Conservation (phyloP, 768 basidiomycete species). For the Ramaria sp. region DNA sequence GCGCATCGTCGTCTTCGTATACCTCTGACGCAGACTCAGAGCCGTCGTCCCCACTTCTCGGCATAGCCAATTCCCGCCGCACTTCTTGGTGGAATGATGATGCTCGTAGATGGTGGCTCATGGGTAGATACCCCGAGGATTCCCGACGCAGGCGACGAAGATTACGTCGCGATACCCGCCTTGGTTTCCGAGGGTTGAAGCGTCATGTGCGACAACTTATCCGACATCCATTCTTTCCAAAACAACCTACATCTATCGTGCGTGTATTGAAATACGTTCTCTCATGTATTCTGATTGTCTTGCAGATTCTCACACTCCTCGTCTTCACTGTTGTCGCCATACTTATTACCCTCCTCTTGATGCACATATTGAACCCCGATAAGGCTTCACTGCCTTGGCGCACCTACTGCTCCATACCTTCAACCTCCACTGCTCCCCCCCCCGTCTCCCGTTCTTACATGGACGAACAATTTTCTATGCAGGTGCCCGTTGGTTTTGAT, state of each 20-base stretch:
- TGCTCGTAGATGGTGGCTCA: constrained; percentile 47
- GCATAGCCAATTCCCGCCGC: constrained; percentile 16
- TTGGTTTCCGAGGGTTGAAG: constrained; percentile 38
- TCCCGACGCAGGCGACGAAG: constrained; percentile 37
- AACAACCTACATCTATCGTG: constrained; percentile 73
- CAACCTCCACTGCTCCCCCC: constrained; percentile 33
- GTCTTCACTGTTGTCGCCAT: constrained; percentile 74
- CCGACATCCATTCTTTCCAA: constrained; percentile 67
- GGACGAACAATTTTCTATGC: constrained; percentile 19
- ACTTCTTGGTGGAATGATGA: constrained; percentile 30
- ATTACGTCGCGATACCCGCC: constrained; percentile 29
- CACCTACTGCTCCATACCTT: constrained; percentile 75
- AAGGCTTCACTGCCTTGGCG: constrained; percentile 93
- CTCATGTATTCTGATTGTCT: background rate
- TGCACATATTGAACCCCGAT: constrained; percentile 91
- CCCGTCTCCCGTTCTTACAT: constrained; percentile 28
- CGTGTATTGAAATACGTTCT: constrained; percentile 19
- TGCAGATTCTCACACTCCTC: constrained; percentile 57
- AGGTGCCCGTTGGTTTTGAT: constrained; percentile 25
- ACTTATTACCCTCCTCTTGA: constrained; percentile 75
- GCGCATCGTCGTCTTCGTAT: constrained; percentile 37
- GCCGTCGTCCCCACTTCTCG: constrained; percentile 35
- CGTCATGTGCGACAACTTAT: constrained; percentile 45
- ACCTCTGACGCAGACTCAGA: constrained; percentile 53
- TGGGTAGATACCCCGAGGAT: constrained; percentile 12